Base-by-base conservation (phyloP, 2,329 filamentous ascomycete species). In the Bipolaris bicolor region DNA sequence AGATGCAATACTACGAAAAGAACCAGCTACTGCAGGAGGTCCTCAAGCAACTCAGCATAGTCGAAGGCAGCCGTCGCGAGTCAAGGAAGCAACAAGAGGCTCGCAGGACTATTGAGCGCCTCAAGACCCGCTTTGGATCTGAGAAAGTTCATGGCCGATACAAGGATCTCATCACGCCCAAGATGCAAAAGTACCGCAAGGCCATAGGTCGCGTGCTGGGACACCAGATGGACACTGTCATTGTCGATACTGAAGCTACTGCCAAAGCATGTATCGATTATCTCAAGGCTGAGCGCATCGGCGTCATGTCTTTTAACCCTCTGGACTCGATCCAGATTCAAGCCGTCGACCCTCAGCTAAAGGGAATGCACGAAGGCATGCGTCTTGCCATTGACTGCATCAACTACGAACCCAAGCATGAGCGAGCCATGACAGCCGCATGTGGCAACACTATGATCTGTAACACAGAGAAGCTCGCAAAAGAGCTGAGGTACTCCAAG, bases 281-380 rank as follows among this genome's bases (percentile, higher is more conserved):
- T 70, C 85, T 99, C 57, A 95, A 95, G 67, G 92, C 97, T 63
- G 91, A 97, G 73, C 88, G 91, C 54, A 88, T 90, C 52, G 86
- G 90, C 6, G 91, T 93, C 56, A 91, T 95, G 78, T 97, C 92
- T 1, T 98, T 99, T 76, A 93, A 98, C 62, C 95, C 95, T 1
- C 83, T 99, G 16, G 95, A 99, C 80, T 97, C 96, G 50, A 97
- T 99, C 75, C 96, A 98, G 71, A 93, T 97, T 72, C 93, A 91
- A 74, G 88, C 91, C 10, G 86, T 95, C 57, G 96, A 96, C 73
- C 90, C 92, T 5, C 93, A 91, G 58, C 82, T 99, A 64, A 97
- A 97, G 78, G 91, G 92, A 26, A 89, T 97, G 75, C 85, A 91
- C 53, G 90, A 91, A 37, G 91, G 90, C 44, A 88, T 88, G 76